Evolutionary conservation across 495 filamentous ascomycete species (phyloP).

Genomic region (Umbilicaria muhlenbergii): DNA sequence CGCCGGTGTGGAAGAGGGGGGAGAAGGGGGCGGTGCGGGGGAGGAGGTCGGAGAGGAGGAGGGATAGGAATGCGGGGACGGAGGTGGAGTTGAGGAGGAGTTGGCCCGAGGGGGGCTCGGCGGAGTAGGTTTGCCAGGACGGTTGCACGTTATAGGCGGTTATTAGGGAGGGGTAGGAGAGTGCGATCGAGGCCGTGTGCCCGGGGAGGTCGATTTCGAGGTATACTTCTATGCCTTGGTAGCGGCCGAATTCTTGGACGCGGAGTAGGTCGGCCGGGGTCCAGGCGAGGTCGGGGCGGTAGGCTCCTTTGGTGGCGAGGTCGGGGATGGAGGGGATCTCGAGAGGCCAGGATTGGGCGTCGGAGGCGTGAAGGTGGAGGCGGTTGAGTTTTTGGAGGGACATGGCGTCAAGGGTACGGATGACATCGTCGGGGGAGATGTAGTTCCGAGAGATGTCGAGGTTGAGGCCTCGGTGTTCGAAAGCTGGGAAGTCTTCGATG

Average conservation of each 20-base stretch:
- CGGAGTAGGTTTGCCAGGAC: constrained; percentile 51
- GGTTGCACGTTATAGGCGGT: constrained; percentile 45
- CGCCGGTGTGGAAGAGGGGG: constrained; percentile 65
- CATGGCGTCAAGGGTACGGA: constrained; percentile 53
- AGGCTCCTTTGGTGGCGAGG: constrained; percentile 52
- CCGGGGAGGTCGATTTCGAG: constrained; percentile 71
- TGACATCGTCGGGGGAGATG: constrained; percentile 45
- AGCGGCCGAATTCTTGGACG: constrained; percentile 48
- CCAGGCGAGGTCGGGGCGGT: constrained; percentile 43
- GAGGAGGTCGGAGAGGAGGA: constrained; percentile 51
- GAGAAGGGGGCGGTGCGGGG: constrained; percentile 49
- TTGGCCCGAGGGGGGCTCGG: constrained; percentile 60
- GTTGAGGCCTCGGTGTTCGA: constrained; percentile 56
- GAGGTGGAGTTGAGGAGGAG: constrained; percentile 51
- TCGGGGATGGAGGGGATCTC: constrained; percentile 56
- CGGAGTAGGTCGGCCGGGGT: constrained; percentile 39
- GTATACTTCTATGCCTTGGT: constrained; percentile 53
- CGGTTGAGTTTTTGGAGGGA: constrained; percentile 66
- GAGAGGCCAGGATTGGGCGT: constrained; percentile 70
- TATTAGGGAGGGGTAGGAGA: constrained; percentile 54
- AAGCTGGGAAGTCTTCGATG: constrained; percentile 51
- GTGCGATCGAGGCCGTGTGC: constrained; percentile 48
- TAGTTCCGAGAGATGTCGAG: constrained; percentile 55
- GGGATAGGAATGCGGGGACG: constrained; percentile 53
- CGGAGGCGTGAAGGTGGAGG: constrained; percentile 62